Evolutionary conservation across 2,329 filamentous ascomycete genomes (phyloP).

Genomic region (Coniella vitis): DNA sequence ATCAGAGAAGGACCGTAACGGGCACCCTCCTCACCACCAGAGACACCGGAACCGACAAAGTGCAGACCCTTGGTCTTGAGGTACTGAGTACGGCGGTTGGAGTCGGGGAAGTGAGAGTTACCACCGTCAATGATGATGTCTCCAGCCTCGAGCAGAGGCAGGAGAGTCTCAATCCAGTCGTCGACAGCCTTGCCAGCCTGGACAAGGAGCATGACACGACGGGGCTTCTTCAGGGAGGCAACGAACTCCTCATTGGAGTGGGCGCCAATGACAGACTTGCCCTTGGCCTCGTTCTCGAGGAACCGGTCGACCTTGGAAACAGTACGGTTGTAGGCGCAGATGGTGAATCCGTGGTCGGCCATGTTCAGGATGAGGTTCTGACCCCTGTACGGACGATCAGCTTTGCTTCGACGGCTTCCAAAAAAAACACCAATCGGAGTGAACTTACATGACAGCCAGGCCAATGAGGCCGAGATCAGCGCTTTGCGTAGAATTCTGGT

Average conservation of each 20-base stretch:
- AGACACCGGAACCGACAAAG: conserved; percentile 96
- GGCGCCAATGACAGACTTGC: conserved; percentile 92
- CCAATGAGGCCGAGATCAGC: conserved; percentile 89
- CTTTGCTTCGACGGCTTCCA: conserved; percentile 1
- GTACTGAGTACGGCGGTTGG: conserved; percentile 93
- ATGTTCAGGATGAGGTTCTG: conserved; percentile 88
- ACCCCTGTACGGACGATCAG: conserved; percentile 38
- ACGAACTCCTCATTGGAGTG: conserved; percentile 92
- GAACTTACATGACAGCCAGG: conserved; percentile 76
- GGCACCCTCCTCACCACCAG: conserved; percentile 98
- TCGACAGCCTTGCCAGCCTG: conserved; percentile 98
- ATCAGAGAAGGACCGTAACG: conserved; percentile 96
- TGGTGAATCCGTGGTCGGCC: conserved; percentile 89
- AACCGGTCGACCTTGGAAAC: conserved; percentile 96
- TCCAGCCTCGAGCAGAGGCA: conserved; percentile 73
- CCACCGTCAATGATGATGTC: conserved; percentile 99
- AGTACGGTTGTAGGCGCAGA: conserved; percentile 98
- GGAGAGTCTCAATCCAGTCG: conserved; percentile 94
- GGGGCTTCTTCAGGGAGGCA: conserved; percentile 92
- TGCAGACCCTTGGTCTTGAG: conserved; percentile 79
- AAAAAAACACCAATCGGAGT: background rate
- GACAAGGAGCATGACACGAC: conserved; percentile 96
- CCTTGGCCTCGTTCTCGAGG: conserved; percentile 85
- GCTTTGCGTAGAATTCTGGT: conserved; percentile 46
- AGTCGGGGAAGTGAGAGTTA: conserved; percentile 99